Conservation (phyloP, 257 asterid genomes). For the Solanum lignicaule region DNA sequence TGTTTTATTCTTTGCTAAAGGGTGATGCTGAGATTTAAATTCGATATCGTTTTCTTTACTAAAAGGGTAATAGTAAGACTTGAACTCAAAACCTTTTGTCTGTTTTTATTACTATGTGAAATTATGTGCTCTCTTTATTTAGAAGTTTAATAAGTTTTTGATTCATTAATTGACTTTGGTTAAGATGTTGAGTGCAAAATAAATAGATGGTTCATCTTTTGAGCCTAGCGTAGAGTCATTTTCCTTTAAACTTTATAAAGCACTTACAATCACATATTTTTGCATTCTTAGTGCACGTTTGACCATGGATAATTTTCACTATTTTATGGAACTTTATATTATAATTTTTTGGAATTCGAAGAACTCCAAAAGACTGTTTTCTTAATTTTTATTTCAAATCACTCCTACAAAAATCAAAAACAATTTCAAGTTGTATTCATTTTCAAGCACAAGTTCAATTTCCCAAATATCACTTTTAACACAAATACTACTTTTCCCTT, state of each 20-base stretch:
- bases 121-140: neutral
- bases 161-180: neutral
- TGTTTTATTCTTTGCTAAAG: neutral
- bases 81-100: neutral
- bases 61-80: neutral
- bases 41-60: neutral
- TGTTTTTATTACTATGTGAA: neutral
- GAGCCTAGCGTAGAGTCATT: neutral
- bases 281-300: neutral
- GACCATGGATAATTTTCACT: neutral
- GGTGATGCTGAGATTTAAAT: neutral
- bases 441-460: neutral
- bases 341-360: neutral
- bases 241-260: neutral
- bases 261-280: neutral
- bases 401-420: neutral
- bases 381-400: neutral
- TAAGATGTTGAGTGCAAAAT: neutral
- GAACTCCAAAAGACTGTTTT: neutral
- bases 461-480: neutral
- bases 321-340: neutral
- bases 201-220: neutral
- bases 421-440: neutral
- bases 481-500: neutral
- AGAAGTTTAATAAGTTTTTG: neutral